Base-by-base conservation (phyloP, 805 yeast species). In the Diddensiella santjacobensis region DNA sequence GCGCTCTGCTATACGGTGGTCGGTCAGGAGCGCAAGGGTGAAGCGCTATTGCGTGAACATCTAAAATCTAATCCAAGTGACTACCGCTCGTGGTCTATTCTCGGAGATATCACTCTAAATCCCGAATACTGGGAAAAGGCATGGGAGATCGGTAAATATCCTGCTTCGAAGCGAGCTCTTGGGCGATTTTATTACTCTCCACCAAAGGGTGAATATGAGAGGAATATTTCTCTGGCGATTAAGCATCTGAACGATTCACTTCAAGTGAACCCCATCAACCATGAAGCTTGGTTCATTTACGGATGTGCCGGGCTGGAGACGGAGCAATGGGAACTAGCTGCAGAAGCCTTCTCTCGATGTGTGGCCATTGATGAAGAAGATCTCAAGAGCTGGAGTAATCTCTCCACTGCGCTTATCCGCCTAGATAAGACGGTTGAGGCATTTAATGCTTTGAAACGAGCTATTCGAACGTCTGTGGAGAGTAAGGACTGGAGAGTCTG, bases 311-410 rank as follows among this genome's bases (percentile, higher is more conserved):
- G 95, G 0, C 70, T 93, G 43, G 96, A 88, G 61, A 65, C 79
- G 11, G 74, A 69, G 4, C 80, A 83, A 56, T 86, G 76, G 69
- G 84, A 81, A 20, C 66, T 85, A 39, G 96, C 97, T 0, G 82
- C 95, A 0, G 95, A 87, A 61, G 96, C 96, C 0, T 90, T 93
- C 63, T 83, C 96, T 0, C 74, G 97, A 59, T 88, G 96, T 69
- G 90, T 89, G 26, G 72, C 95, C 0, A 63, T 90, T 33, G 96
- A 89, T 63, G 95, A 86, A 20, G 75, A 82, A 0, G 88, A 81
- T 59, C 73, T 90, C 1, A 80, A 80, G 61, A 80, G 96, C 2
- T 93, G 99, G 99, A 82, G 95, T 8, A 93, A 93, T 61, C 73
- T 93, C 58, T 88, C 96, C 3, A 81, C 93, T 8, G 82, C 96